Evolutionary conservation across 306 rosid genomes (phyloP).

Genomic region (Mimosa bimucronata): DNA sequence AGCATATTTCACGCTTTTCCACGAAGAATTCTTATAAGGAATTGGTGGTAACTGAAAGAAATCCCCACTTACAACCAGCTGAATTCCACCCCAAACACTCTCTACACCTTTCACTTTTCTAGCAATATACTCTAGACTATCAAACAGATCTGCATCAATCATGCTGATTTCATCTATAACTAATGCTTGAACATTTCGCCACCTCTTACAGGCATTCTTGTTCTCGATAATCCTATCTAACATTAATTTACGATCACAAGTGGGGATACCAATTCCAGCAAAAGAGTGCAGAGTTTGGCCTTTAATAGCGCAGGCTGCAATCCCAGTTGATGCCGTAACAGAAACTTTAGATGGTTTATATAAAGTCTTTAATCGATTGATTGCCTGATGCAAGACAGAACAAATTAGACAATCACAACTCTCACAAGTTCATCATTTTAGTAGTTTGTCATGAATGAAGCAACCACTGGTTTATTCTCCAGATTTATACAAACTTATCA

Average conservation of each 20-base stretch:
- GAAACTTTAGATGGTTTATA: conserved; percentile 47
- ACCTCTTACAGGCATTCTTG: conserved; percentile 40
- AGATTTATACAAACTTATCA: not conserved
- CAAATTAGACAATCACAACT: not conserved
- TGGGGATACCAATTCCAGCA: conserved; percentile 34
- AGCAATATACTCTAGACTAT: conserved; percentile 53
- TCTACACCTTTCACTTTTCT: conserved; percentile 23
- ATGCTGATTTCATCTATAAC: conserved; percentile 67
- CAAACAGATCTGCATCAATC: conserved; percentile 51
- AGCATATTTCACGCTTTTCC: conserved; percentile 41
- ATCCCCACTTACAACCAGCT: conserved; percentile 63
- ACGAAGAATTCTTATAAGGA: not conserved
- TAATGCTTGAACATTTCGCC: conserved; percentile 52
- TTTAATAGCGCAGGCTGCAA: conserved; percentile 56
- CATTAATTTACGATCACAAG: conserved; percentile 25
- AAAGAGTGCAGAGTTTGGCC: conserved; percentile 68
- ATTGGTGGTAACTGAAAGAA: conserved; percentile 69
- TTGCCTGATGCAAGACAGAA: conserved; percentile 12
- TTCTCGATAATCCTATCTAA: conserved; percentile 4
- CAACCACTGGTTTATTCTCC: not conserved
- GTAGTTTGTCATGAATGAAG: not conserved
- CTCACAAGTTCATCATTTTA: not conserved
- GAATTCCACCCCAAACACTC: conserved; percentile 67
- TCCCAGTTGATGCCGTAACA: conserved; percentile 60
- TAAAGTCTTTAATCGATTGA: conserved; percentile 37